These are phyloP conservation scores for Monilinia polystroma DNA, from an alignment of 2,329 filamentous ascomycete genomes.

Conservation along the genomic window DNA sequence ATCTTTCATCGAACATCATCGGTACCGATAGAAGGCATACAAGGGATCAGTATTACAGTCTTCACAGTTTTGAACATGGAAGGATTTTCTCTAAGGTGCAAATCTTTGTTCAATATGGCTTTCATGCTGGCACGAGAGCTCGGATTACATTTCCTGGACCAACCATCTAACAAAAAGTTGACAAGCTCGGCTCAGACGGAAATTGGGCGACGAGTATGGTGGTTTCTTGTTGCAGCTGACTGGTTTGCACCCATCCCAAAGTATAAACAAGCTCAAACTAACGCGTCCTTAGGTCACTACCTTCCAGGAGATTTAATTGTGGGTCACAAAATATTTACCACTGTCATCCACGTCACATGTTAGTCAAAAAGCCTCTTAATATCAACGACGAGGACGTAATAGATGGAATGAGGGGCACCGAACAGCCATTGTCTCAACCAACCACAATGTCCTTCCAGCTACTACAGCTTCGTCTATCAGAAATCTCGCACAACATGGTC, in stretches of 20 bases:
- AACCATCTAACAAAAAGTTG: no score
- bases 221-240: no score
- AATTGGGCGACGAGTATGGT: no score
- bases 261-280: constrained; percentile 6
- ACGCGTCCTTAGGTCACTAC: constrained; percentile 25
- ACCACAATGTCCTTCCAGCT: constrained; percentile 44
- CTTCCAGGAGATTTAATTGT: constrained; percentile 38
- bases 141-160: constrained; percentile 23
- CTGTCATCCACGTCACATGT: constrained; percentile 42
- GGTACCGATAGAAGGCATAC: no score
- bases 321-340: constrained; percentile 41
- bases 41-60: constrained; percentile 39
- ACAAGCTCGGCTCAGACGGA: no score
- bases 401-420: constrained; percentile 34
- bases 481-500: constrained; percentile 41
- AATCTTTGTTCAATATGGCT: constrained; percentile 38
- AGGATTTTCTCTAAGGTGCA: constrained; percentile 40
- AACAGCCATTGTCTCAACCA: constrained; percentile 29
- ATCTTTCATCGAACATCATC: constrained; percentile 30
- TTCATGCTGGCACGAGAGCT: constrained; percentile 35
- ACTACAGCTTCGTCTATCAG: constrained; percentile 41
- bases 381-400: constrained; percentile 41
- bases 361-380: constrained; percentile 41
- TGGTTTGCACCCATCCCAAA: no score
- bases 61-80: constrained; percentile 41